Evolutionary conservation across 495 filamentous ascomycete genomes (phyloP), one percentile per base, ranked within the genome.

Genomic region (Clavariopsis aquatica): DNA sequence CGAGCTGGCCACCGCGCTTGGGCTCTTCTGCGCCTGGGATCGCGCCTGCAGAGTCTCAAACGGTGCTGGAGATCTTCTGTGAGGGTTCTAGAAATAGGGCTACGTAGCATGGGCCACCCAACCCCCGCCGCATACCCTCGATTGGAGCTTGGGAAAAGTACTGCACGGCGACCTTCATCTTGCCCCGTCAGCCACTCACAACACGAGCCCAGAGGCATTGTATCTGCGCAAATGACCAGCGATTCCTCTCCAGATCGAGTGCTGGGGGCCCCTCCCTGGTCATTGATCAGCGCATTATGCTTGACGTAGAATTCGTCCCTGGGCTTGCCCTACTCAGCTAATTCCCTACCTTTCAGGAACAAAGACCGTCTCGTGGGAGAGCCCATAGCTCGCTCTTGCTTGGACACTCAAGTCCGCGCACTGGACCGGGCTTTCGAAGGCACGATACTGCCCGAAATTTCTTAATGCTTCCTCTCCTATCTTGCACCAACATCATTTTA

Each of bases 281-380:
- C 67, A 70, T 57, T 68, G 70, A 72, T 70, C 70, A 74, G 70
- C 68, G 72, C 72, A 74, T 74, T 72, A 71, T 74, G 72, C 70
- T 69, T 69, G 70, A 66, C 61, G 65, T 62, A 72, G 72, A 72
- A 72, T 72, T 47, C 56, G 72, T 69, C 70, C 62, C 64, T 53
- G 49, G 62, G 66, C 65, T 72, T 72, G 72, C 72, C 68, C 70
- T 69, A 66, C 63, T 65, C 61, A 70, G 70, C 63, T 68, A 68
- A 71, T 63, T 65, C 57, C 60, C 62, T 70, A 68, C 69, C 60
- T 52, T 71, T 72, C 71, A 74, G 72, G 70, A 72, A 74, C 72
- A 65, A 64, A 56, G 52, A 59, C 70, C 68, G 72, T 74, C 72
- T 74, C 70, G 72, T 71, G 70, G 69, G 41, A 57, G 57, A 34